A percentile compares a stretch with the other conserved stretches of the same genome.
phyloP scores from a whole-genome alignment of 345 rosid genomes.

The Kandelia obovata region DNA sequence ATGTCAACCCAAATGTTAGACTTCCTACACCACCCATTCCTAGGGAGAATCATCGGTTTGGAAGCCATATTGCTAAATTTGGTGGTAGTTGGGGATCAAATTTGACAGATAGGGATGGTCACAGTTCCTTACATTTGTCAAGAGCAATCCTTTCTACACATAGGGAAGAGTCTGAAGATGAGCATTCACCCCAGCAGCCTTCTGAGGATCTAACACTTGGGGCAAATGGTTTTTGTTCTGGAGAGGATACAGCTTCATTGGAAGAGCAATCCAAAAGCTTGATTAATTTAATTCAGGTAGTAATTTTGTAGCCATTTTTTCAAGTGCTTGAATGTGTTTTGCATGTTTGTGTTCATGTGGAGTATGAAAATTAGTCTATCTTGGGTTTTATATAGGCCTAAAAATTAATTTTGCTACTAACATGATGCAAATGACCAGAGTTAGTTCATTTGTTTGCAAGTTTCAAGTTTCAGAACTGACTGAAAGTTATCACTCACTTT shows the following conservation, averaged over 20 bases:
- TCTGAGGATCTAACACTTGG: constrained; percentile 18
- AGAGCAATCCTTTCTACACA: constrained; percentile 50
- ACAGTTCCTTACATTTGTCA: constrained; percentile 29
- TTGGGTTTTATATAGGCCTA: background rate
- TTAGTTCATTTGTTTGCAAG: background rate
- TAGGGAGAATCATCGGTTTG: constrained; percentile 23
- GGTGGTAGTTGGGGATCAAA: constrained; percentile 32
- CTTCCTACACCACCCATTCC: constrained; percentile 39
- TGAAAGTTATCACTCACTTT: background rate
- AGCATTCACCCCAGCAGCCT: constrained; percentile 30
- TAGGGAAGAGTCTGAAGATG: constrained; percentile 57
- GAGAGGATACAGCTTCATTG: constrained; percentile 18
- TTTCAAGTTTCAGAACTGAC: constrained; percentile 5
- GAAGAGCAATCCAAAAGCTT: constrained; percentile 29
- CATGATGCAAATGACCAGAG: background rate
- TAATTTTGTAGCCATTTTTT: background rate
- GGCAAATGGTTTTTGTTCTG: constrained; percentile 25
- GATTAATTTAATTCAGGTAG: constrained; percentile 42
- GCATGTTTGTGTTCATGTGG: background rate
- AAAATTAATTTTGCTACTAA: background rate
- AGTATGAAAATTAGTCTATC: background rate
- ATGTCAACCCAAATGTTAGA: constrained; percentile 32
- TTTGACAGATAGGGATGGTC: constrained; percentile 26
- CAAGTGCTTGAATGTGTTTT: background rate
- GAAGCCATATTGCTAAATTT: constrained; percentile 27